Evolutionary conservation across 2,329 filamentous ascomycete genomes (phyloP), one percentile per base, ranked within the genome.

Genomic region (Fusarium equiseti): DNA sequence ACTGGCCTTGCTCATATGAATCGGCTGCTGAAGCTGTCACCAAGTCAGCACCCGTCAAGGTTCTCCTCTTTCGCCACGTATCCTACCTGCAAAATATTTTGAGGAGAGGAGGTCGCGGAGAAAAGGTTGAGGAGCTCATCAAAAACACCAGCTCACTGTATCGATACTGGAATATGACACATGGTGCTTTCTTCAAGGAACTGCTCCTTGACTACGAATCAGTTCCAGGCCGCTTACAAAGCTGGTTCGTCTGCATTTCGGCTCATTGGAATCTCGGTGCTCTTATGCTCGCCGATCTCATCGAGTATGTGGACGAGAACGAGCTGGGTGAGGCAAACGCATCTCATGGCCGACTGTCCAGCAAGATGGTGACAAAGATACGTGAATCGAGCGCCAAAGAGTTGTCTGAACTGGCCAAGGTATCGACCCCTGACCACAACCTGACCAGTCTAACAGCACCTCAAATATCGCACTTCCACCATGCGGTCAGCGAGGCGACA

Each of bases 261-360:
- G 84, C 83, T 0, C 88, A 89, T 66, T 89, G 87, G 87, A 85
- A 89, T 60, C 82, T 89, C 0, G 87, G 83, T 3, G 81, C 82
- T 0, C 81, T 90, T 42, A 81, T 89, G 45, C 77, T 89, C 4
- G 85, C 86, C 26, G 87, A 90, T 55, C 77, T 84, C 1, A 76
- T 90, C 9, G 83, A 86, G 29, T 78, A 81, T 22, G 81, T 88
- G 18, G 87, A 89, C 51, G 77, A 80, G 20, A 73, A 74, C n/a
- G 68, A 68, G 2, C 57, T 79, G 6, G 78, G 78, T 1, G 40
- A 72, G 0, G 53, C 64, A 8, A 46, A 53, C 1, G 59, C 68
- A 1, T 75, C 74, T 8, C 62, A 66, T 18, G 62, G 63, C n/a
- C 75, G 82, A 4, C 32, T 56, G 3, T 60, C 58, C 22, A 71